A percentile compares a stretch with the other conserved stretches of the same genome.
Evolutionary conservation across 164 flowering plant species (phyloP).

Genomic region (Warburgia ugandensis): DNA sequence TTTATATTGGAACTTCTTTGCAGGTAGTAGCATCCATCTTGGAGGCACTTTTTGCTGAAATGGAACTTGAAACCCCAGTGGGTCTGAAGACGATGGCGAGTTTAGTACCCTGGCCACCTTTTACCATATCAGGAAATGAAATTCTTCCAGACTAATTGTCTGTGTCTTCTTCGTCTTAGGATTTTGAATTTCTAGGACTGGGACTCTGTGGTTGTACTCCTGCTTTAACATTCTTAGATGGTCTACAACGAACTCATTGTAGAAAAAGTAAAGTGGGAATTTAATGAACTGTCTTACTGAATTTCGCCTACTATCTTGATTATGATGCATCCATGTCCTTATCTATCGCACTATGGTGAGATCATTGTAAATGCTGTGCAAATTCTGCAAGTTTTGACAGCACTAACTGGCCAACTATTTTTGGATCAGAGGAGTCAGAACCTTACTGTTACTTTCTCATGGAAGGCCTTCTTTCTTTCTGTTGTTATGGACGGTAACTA

Average conservation of each 20-base stretch:
- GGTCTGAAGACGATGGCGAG: slow-evolving; percentile 34
- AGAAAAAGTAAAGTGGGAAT: too few species aligned
- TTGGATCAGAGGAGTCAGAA: too few species aligned
- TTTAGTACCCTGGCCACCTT: slow-evolving; percentile 25
- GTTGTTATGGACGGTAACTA: too few species aligned
- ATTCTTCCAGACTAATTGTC: not conserved
- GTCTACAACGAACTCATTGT: not conserved
- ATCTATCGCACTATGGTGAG: too few species aligned
- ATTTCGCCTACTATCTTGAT: too few species aligned
- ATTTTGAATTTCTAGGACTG: not conserved
- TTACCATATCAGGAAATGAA: not conserved
- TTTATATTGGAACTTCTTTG: slow-evolving; percentile 9
- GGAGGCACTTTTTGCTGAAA: slow-evolving; percentile 95
- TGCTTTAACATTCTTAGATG: not conserved
- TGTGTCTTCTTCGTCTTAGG: not conserved
- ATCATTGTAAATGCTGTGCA: too few species aligned
- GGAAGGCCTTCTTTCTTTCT: too few species aligned
- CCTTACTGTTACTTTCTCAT: too few species aligned
- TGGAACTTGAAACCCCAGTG: slow-evolving; percentile 59
- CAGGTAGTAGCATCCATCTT: slow-evolving; percentile 93
- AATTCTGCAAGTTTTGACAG: too few species aligned
- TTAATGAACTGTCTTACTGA: too few species aligned
- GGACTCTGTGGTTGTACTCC: not conserved
- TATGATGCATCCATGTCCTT: too few species aligned
- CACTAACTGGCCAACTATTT: too few species aligned